Base-by-base conservation (phyloP, 768 basidiomycete species). In the Thelephora ganbajun region DNA sequence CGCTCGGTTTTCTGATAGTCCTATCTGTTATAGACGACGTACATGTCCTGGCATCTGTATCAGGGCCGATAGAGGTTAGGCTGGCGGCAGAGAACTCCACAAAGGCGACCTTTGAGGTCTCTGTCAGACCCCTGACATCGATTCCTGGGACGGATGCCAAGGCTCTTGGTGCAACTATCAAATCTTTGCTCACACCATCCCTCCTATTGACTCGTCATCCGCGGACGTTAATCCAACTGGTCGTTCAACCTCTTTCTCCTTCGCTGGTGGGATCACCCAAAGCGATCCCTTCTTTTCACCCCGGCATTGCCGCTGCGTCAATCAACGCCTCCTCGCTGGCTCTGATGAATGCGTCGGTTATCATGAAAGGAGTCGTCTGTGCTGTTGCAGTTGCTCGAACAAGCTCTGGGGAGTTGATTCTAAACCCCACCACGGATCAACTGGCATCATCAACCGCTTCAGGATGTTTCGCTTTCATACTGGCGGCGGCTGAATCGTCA, bases 61-160 rank as follows among this genome's bases (percentile, higher is more conserved):
- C 84, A 12, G 88, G 89, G 0, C 89, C 89, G 16, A 80, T 89
- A 41, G 79, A 89, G 53, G 81, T 81, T 44, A 72, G 85, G 14
- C 66, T 79, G 6, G 73, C 77, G 2, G 62, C 72, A 6, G 89
- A 91, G 64, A 71, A 76, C 26, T 75, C 87, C 9, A 79, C 79
- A 11, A 75, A 77, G 48, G 78, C 85, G 0, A 78, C 83, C 0
- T 73, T 91, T 53, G 89, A 91, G 56, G 77, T 90, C 36, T 63
- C 67, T 42, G 69, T 87, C 7, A 73, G 86, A 2, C 86, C 89
- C 0, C 65, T 88, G 14, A 71, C 78, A 18, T 72, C 76, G 41
- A 68, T 87, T 9, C 72, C 88, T 6, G 81, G 77, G 3, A 84
- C 83, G 7, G 69, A 81, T 48, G 71, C 83, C 33, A 87, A 82